Percentiles rank a stretch among this genome's conserved stretches.
These are phyloP conservation scores for Beauveria australis DNA, from an alignment of 2,329 filamentous ascomycete species.

Conservation along the genomic window DNA sequence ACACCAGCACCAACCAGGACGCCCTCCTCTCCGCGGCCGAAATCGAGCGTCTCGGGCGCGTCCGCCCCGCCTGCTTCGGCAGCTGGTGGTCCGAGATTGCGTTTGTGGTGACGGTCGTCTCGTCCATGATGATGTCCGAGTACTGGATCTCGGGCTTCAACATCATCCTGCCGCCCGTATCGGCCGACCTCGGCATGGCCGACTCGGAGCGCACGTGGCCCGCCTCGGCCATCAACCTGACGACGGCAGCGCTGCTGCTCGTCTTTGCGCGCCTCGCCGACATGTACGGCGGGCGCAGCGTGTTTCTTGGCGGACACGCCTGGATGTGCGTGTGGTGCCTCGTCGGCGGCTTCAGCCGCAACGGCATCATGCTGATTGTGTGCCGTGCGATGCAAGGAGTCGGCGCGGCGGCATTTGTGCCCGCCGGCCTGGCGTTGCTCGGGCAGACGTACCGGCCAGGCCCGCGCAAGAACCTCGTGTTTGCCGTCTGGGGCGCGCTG, in stretches of 20 bases:
- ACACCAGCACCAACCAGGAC: not conserved
- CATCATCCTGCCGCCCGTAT: slow-evolving; percentile 61
- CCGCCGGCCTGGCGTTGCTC: slow-evolving; percentile 63
- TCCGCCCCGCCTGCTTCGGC: slow-evolving; percentile 49
- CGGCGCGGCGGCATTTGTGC: slow-evolving; percentile 60
- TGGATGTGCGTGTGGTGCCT: slow-evolving; percentile 66
- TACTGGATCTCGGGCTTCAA: slow-evolving; percentile 72
- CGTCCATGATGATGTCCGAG: slow-evolving; percentile 59
- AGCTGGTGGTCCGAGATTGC: slow-evolving; percentile 47
- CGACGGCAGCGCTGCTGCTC: slow-evolving; percentile 50
- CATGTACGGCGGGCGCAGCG: slow-evolving; percentile 51
- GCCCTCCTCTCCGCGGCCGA: slow-evolving; percentile 21
- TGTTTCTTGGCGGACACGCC: slow-evolving; percentile 50
- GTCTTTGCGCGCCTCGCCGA: slow-evolving; percentile 55
- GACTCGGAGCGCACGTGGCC: slow-evolving; percentile 54
- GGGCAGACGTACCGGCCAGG: slow-evolving; percentile 63
- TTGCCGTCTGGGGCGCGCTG: slow-evolving; percentile 50
- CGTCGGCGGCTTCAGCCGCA: slow-evolving; percentile 60
- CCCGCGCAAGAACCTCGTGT: slow-evolving; percentile 62
- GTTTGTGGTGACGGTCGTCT: slow-evolving; percentile 54
- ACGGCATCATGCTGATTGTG: slow-evolving; percentile 62
- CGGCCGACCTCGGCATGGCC: slow-evolving; percentile 55
- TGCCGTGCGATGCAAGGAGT: slow-evolving; percentile 69
- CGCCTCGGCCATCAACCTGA: slow-evolving; percentile 52
- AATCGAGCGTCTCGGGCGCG: slow-evolving; percentile 53